phyloP scores from a whole-genome alignment of 2,329 filamentous ascomycete genomes.

The Alternaria tenuissima region DNA sequence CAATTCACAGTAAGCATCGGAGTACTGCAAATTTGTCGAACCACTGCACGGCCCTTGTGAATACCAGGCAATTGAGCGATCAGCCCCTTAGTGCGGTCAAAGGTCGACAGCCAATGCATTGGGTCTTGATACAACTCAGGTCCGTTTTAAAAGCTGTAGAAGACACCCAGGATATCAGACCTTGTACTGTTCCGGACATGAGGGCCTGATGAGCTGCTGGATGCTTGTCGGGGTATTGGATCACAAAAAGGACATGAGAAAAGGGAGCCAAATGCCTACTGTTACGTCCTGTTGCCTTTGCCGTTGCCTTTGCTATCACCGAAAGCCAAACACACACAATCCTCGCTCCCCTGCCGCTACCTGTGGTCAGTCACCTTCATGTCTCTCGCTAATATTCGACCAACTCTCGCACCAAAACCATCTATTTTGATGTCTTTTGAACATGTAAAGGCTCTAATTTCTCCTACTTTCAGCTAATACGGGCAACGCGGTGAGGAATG shows the following conservation, averaged over 20 bases:
- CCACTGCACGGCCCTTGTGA: not conserved
- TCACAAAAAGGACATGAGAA: not conserved
- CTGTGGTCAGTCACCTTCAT: not conserved
- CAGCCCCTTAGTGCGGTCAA: not conserved
- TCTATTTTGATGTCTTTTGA: not conserved
- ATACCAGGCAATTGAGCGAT: not conserved
- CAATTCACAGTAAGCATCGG: not conserved
- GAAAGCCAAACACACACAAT: not conserved
- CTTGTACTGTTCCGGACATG: not conserved
- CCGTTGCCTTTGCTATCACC: not conserved
- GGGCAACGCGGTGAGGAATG: not conserved
- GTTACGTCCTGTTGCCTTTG: not conserved
- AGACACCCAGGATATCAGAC: not conserved
- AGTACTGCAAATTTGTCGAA: not conserved
- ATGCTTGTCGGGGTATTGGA: not conserved
- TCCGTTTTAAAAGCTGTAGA: not conserved
- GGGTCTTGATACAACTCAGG: not conserved
- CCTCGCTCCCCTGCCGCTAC: not conserved
- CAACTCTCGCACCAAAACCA: not conserved
- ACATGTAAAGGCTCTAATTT: not conserved
- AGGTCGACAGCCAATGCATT: not conserved
- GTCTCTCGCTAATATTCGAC: constrained; percentile 1
- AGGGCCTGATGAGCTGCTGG: not conserved
- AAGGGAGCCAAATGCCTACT: not conserved
- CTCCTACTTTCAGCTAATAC: not conserved